Conservation (phyloP, 2,329 filamentous ascomycete genomes). For the Diaporthe amygdali region DNA sequence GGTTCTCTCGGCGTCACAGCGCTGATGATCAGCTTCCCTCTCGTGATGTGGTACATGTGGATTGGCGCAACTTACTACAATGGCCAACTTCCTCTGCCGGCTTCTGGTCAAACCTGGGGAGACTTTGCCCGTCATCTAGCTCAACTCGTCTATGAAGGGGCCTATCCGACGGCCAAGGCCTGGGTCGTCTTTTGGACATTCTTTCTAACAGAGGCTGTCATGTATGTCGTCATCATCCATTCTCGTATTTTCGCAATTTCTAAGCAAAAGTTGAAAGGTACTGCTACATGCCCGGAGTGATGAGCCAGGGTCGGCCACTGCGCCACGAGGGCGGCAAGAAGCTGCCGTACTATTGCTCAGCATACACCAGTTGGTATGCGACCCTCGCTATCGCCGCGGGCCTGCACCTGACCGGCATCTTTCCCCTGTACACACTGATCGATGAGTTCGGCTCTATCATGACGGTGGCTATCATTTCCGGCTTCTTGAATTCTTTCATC, state of each 20-base stretch:
- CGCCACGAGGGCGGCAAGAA: constrained; percentile 83
- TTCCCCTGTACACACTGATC: constrained; percentile 89
- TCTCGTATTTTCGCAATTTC: background rate
- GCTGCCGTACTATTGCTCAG: constrained; percentile 94
- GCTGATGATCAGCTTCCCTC: constrained; percentile 91
- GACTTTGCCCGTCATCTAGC: constrained; percentile 77
- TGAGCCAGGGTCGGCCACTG: constrained; percentile 86
- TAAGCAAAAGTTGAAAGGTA: background rate
- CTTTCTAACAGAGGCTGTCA: constrained; percentile 80
- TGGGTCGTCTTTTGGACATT: constrained; percentile 97
- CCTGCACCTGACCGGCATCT: constrained; percentile 83
- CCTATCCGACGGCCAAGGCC: constrained; percentile 80
- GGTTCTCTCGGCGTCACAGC: constrained; percentile 78
- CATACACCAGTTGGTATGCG: constrained; percentile 83
- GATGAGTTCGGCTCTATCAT: constrained; percentile 95
- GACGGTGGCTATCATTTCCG: constrained; percentile 92
- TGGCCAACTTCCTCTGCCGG: constrained; percentile 76
- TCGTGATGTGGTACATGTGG: constrained; percentile 99
- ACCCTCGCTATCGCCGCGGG: constrained; percentile 74
- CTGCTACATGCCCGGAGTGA: constrained; percentile 79
- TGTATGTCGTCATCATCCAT: constrained; percentile 65
- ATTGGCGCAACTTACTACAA: constrained; percentile 92
- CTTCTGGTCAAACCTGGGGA: constrained; percentile 66
- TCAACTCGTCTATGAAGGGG: constrained; percentile 78
- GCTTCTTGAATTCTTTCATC: constrained; percentile 80